Base-by-base conservation (phyloP, 2,329 filamentous ascomycete genomes). In the Exophiala aquamarina region DNA sequence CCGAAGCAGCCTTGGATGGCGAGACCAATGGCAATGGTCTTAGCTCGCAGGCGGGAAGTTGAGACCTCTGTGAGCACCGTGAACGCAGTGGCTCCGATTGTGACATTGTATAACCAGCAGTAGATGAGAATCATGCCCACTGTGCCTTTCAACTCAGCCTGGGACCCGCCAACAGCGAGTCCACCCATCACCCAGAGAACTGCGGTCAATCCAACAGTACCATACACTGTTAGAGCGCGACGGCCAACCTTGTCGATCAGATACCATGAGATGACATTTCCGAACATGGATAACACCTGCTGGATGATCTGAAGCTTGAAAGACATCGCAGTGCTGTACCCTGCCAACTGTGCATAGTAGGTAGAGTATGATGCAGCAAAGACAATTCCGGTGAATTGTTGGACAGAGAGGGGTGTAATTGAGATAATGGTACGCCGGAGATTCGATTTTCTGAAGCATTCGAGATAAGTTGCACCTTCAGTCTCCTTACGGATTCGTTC, bases 311-410 rank as follows among this genome's bases (percentile, higher is more conserved):
- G 61, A 1, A 72, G 57, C 13, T 34, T n/a, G 17, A 34, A 34
- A n/a, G 13, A 14, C 13, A 59, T 62, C 2, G 50, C 41, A 0
- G 64, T 66, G 33, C 60, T 62, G 52, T 67, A 71, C 7, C 70
- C 70, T 8, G 71, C 69, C 2, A 73, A 59, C 48, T 74, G 66
- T 37, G 66, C 59, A 53, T 72, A 73, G 56, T 73, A 73, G 2
- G 70, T 71, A 13, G 60, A 59, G 49, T 73, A 73, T 4, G 59
- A 55, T 2, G 64, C 57, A 1, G 63, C 58, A 19, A 72, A 72
- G 19, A 61, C 52, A 19, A 69, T 61, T 6, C 68, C 69, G 2
- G 58, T 60, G 2, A 70, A 54, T 1, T 59, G 56, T 48, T 70
- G 66, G 36, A 70, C 66, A 28, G 55, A 60, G 4, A 70, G 52